Conservation (phyloP, 2,329 filamentous ascomycete species). For the Phialophora expanda region DNA sequence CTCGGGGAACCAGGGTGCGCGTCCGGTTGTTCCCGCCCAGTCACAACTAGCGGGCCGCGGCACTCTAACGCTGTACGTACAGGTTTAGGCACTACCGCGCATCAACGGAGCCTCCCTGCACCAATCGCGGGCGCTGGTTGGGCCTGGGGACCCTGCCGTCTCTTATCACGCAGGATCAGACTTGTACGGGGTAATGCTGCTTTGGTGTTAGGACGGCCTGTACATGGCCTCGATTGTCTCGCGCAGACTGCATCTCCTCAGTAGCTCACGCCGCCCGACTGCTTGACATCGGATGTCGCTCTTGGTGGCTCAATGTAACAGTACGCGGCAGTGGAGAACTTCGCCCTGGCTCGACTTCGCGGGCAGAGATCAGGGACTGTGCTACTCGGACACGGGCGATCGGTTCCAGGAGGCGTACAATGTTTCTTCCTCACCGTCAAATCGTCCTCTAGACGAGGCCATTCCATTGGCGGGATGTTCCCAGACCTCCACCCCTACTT, state of each 20-base stretch:
- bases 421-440: slow-evolving; percentile 4
- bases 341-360: background rate
- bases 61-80: background rate
- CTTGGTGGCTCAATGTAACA: slow-evolving; percentile 1
- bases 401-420: background rate
- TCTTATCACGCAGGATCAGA: background rate
- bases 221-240: background rate
- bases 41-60: background rate
- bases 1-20: background rate
- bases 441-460: background rate
- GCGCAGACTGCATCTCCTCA: background rate
- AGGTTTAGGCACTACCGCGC: background rate
- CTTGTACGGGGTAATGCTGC: background rate
- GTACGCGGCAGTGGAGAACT: background rate
- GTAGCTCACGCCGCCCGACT: background rate
- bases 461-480: slow-evolving; percentile 9
- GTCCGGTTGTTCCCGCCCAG: background rate
- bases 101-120: background rate
- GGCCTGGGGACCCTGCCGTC: background rate
- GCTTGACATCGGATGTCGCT: slow-evolving; percentile 4
- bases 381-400: background rate
- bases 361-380: background rate
- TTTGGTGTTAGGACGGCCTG: background rate
- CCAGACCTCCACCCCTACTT: slow-evolving; percentile 1
- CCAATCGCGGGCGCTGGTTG: background rate